These are phyloP conservation scores for Xylaria nigripes DNA, from an alignment of 495 filamentous ascomycete species.

Conservation along the genomic window DNA sequence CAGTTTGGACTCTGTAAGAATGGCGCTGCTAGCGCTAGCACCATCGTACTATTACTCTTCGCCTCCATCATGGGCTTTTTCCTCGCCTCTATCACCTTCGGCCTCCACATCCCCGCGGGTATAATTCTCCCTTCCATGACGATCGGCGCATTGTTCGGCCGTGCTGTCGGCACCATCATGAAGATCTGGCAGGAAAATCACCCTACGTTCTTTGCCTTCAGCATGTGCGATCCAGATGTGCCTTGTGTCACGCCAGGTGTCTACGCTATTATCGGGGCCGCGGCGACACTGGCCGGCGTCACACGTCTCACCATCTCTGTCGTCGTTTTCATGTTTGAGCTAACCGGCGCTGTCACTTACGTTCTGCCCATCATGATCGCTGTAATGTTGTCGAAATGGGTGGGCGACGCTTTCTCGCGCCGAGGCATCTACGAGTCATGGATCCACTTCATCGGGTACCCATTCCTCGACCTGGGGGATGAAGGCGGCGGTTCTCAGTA, in stretches of 20 bases:
- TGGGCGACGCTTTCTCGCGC: slow-evolving; percentile 90
- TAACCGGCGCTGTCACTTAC: slow-evolving; percentile 92
- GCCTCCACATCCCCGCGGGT: slow-evolving; percentile 91
- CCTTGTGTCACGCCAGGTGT: slow-evolving; percentile 90
- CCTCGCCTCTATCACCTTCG: slow-evolving; percentile 84
- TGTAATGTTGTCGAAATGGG: slow-evolving; percentile 98
- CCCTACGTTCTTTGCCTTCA: slow-evolving; percentile 69
- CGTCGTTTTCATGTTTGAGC: slow-evolving; percentile 98
- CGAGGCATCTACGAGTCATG: slow-evolving; percentile 95
- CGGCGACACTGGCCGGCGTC: slow-evolving; percentile 92
- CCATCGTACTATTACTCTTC: slow-evolving; percentile 69
- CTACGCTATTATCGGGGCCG: slow-evolving; percentile 94
- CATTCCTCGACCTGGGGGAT: slow-evolving; percentile 89
- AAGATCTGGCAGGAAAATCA: slow-evolving; percentile 79
- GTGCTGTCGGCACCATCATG: slow-evolving; percentile 79
- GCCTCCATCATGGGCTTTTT: slow-evolving; percentile 77
- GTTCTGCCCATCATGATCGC: slow-evolving; percentile 98
- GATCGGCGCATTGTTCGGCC: slow-evolving; percentile 87
- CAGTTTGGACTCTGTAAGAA: slow-evolving; percentile 80
- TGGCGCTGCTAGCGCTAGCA: slow-evolving; percentile 58
- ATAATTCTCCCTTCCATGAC: slow-evolving; percentile 98
- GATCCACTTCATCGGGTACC: slow-evolving; percentile 95
- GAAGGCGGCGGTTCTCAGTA: slow-evolving; percentile 50
- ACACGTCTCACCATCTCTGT: slow-evolving; percentile 96
- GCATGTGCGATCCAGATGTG: slow-evolving; percentile 74